phyloP scores from a whole-genome alignment of 2,329 filamentous ascomycete species.

The Apiospora phragmitis region DNA sequence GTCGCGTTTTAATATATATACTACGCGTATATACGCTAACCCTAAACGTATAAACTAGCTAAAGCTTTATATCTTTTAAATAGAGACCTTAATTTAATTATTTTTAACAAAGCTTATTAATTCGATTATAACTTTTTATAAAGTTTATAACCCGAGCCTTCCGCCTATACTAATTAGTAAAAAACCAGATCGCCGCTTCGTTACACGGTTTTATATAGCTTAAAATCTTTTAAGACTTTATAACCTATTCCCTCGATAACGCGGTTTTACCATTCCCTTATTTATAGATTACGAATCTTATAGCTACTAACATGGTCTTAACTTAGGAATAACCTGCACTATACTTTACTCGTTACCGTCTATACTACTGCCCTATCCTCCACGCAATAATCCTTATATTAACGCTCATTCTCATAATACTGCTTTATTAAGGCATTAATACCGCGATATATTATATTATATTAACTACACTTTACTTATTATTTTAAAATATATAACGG shows the following conservation, averaged over 20 bases:
- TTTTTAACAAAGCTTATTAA: not conserved
- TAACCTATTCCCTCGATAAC: not conserved
- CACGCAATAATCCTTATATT: not conserved
- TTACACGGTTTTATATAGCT: constrained; percentile 1
- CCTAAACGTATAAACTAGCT: not conserved
- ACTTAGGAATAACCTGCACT: not conserved
- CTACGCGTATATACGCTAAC: not conserved
- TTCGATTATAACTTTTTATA: not conserved
- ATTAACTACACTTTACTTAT: not conserved
- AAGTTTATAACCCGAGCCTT: not conserved
- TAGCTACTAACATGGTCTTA: not conserved
- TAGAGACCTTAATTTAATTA: not conserved
- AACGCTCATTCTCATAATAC: not conserved
- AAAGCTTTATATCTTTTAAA: not conserved
- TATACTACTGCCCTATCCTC: not conserved
- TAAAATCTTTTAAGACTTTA: constrained; percentile 1
- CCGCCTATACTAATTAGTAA: not conserved
- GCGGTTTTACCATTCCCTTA: not conserved
- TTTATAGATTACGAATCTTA: not conserved
- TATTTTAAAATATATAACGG: not conserved
- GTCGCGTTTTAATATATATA: not conserved
- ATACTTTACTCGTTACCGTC: not conserved
- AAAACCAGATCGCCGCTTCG: not conserved
- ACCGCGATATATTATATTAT: not conserved
- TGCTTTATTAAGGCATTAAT: not conserved